These are phyloP conservation scores for Xylaria castorea DNA, from an alignment of 495 filamentous ascomycete genomes.

Conservation along the genomic window DNA sequence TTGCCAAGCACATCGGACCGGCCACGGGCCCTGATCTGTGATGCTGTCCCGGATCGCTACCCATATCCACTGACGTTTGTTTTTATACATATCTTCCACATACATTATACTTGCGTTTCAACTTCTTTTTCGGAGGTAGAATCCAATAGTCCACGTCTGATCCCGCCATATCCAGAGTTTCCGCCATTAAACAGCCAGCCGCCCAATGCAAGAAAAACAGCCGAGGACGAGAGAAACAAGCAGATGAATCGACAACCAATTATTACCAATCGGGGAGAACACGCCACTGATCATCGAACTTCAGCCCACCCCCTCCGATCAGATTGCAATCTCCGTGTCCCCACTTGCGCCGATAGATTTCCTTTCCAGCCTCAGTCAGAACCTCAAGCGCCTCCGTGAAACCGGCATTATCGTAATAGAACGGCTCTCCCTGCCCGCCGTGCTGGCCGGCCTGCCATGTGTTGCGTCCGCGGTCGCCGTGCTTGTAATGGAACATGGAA, in stretches of 20 bases:
- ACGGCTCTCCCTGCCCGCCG: constrained; percentile 67
- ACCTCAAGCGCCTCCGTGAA: constrained; percentile 60
- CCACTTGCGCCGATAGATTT: constrained; percentile 64
- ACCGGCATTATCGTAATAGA: constrained; percentile 60
- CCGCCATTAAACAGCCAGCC: background rate
- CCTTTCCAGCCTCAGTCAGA: constrained; percentile 59
- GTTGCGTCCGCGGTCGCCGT: constrained; percentile 56
- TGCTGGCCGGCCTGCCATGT: constrained; percentile 65
- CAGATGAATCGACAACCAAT: background rate
- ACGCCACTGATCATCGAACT: constrained; percentile 58
- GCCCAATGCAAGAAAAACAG: background rate
- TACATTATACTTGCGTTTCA: background rate
- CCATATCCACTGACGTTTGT: background rate
- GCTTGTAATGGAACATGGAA: constrained; percentile 51
- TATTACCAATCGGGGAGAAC: constrained; percentile 52
- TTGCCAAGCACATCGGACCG: background rate
- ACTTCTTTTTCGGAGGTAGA: background rate
- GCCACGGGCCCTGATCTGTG: background rate
- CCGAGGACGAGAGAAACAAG: background rate
- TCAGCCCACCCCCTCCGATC: constrained; percentile 44
- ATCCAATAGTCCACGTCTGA: background rate
- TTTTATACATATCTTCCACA: background rate
- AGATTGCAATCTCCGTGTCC: constrained; percentile 62
- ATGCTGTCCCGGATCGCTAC: background rate
- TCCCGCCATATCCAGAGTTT: background rate